A percentile compares a stretch with the other conserved stretches of the same genome.
Conservation (phyloP, 371 early-diverging fungal species). For the Nematocida sp. region DNA sequence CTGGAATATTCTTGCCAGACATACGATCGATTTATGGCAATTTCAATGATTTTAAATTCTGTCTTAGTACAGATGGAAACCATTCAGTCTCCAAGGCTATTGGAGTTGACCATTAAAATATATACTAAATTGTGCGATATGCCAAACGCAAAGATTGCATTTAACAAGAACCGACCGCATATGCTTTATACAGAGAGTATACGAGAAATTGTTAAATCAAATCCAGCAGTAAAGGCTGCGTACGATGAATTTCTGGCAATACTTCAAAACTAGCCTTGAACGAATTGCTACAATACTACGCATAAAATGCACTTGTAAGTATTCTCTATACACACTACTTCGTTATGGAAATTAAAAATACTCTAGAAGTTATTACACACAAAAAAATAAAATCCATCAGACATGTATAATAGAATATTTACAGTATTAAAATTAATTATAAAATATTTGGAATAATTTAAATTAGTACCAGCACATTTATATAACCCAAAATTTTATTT, state of each 20-base stretch:
- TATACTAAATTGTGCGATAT: conserved; percentile 77
- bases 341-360: too few relatives aligned
- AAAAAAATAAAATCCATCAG: too few relatives aligned
- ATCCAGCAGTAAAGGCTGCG: conserved; percentile 44
- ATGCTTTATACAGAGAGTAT: conserved; percentile 57
- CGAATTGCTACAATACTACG: background rate
- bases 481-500: too few relatives aligned
- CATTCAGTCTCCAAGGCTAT: conserved; percentile 77
- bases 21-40: conserved; percentile 88
- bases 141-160: conserved; percentile 63
- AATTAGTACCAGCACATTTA: too few relatives aligned
- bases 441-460: too few relatives aligned
- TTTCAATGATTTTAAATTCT: conserved; percentile 84
- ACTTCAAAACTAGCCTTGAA: conserved; percentile 31
- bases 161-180: conserved; percentile 57
- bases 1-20: conserved; percentile 92
- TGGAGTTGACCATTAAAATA: conserved; percentile 88
- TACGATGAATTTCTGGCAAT: conserved; percentile 48
- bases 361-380: too few relatives aligned
- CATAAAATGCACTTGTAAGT: too few relatives aligned
- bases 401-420: too few relatives aligned
- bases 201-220: conserved; percentile 52
- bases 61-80: conserved; percentile 85
- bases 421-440: too few relatives aligned
- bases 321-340: too few relatives aligned